Evolutionary conservation across 768 basidiomycete genomes (phyloP).

Genomic region (Suillus discolor): DNA sequence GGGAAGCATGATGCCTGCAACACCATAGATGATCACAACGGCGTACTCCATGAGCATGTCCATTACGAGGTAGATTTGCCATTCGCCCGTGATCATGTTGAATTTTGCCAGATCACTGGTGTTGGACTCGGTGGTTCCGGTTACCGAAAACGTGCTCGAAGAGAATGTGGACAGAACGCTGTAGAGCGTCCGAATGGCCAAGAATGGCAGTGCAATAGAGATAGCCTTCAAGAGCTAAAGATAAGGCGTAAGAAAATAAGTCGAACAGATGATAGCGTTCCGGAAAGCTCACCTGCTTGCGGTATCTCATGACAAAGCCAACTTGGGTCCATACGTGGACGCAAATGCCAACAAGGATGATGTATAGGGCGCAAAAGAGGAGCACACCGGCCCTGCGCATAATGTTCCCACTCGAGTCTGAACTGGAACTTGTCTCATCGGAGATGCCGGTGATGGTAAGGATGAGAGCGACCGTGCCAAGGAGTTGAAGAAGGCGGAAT

Average conservation of each 20-base stretch:
- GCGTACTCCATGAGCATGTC: constrained; percentile 58
- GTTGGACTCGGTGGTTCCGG: constrained; percentile 10
- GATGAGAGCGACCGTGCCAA: constrained; percentile 29
- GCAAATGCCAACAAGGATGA: constrained; percentile 48
- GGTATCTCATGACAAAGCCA: constrained; percentile 31
- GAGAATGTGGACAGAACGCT: constrained; percentile 56
- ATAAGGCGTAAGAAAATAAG: constrained; percentile 14
- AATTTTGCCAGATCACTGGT: constrained; percentile 44
- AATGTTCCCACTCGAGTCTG: constrained; percentile 23
- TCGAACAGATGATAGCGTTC: not conserved
- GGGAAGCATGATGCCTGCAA: constrained; percentile 24
- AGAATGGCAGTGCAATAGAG: constrained; percentile 57
- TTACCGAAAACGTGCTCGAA: constrained; percentile 41
- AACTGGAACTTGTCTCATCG: constrained; percentile 14
- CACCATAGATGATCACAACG: constrained; percentile 42
- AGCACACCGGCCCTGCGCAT: constrained; percentile 37
- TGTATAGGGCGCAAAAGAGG: constrained; percentile 38
- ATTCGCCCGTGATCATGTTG: constrained; percentile 54
- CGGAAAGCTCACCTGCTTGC: constrained; percentile 35
- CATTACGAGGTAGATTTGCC: constrained; percentile 55
- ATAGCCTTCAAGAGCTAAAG: constrained; percentile 58
- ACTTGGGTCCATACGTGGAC: constrained; percentile 56
- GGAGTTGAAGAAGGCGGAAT: constrained; percentile 32
- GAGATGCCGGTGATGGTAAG: constrained; percentile 38
- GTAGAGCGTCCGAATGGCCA: constrained; percentile 49